phyloP scores from a whole-genome alignment of 83 land plant species.

The Isoetes engelmannii region DNA sequence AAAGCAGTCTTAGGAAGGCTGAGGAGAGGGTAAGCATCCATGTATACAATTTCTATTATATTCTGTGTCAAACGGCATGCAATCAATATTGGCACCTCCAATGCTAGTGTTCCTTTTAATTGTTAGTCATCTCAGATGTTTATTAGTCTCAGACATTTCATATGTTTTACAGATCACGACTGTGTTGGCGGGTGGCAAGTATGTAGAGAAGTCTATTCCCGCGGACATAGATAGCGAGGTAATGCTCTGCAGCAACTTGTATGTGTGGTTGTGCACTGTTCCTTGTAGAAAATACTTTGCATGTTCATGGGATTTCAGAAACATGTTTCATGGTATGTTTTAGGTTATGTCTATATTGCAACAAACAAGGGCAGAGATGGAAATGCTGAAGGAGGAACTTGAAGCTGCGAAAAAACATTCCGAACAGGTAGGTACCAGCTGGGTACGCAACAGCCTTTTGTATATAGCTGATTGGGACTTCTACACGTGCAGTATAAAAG shows the following conservation, averaged over 20 bases:
- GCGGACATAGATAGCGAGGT: slow-evolving; percentile 18
- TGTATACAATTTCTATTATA: background rate
- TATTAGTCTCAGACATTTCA: too few species aligned
- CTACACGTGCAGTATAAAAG: slow-evolving; percentile 50
- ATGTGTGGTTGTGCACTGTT: background rate
- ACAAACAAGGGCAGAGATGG: slow-evolving; percentile 50
- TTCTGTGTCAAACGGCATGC: background rate
- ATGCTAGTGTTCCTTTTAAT: background rate
- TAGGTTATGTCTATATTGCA: slow-evolving; percentile 24
- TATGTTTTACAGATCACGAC: slow-evolving; percentile 11
- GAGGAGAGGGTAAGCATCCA: slow-evolving; percentile 35
- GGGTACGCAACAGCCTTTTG: background rate
- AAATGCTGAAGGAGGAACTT: slow-evolving; percentile 63
- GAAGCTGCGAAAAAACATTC: slow-evolving; percentile 50
- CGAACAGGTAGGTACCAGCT: slow-evolving; percentile 48
- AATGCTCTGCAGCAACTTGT: background rate
- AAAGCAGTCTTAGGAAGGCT: slow-evolving; percentile 38
- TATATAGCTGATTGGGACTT: background rate
- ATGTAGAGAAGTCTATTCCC: slow-evolving; percentile 6
- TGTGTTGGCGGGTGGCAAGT: slow-evolving; percentile 18
- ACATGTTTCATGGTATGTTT: background rate
- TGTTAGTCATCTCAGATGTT: background rate
- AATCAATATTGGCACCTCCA: background rate
- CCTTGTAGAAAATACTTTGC: background rate
- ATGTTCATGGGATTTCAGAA: background rate